These are phyloP conservation scores for Eimeria brunetti DNA, from an alignment of 169 alveolate species.

Conservation along the genomic window DNA sequence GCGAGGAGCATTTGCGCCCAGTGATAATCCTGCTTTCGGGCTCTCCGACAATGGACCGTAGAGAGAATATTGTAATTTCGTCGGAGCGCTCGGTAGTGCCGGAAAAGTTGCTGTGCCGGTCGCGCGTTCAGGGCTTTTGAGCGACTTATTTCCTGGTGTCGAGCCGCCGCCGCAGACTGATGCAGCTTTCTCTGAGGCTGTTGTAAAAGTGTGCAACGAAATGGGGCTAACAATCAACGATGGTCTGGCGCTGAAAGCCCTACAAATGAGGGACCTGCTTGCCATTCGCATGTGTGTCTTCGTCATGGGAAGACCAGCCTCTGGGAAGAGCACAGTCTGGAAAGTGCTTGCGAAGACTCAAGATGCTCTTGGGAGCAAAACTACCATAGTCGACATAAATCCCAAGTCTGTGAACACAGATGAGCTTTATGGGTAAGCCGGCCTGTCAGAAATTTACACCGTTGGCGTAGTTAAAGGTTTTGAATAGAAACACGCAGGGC, in stretches of 20 bases:
- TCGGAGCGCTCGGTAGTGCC: neutral
- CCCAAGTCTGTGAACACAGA: constrained; percentile 94
- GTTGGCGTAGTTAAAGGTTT: neutral
- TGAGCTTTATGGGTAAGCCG: constrained; percentile 94
- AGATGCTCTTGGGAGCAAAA: constrained; percentile 93
- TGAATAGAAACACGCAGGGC: neutral
- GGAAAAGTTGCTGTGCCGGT: neutral
- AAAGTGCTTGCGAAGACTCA: constrained; percentile 95
- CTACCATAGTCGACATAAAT: constrained; percentile 94
- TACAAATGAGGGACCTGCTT: constrained; percentile 94
- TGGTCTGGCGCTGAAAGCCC: constrained; percentile 93
- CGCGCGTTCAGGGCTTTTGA: constrained; percentile 88
- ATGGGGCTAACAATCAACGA: constrained; percentile 85
- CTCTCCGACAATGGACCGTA: neutral
- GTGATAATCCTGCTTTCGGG: neutral
- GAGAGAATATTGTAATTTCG: neutral
- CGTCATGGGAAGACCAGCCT: constrained; percentile 98
- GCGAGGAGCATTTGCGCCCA: constrained; percentile 69
- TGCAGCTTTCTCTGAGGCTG: constrained; percentile 90
- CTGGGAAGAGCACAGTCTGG: constrained; percentile 97
- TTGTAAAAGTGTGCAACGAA: constrained; percentile 89
- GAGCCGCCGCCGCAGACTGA: constrained; percentile 95
- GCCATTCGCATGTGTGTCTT: constrained; percentile 97
- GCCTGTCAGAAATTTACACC: neutral
- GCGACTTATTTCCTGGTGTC: constrained; percentile 96